A percentile compares a stretch with the other conserved stretches of the same genome.
phyloP scores from a whole-genome alignment of 2,329 filamentous ascomycete genomes.

The Mariannaea elegans region DNA sequence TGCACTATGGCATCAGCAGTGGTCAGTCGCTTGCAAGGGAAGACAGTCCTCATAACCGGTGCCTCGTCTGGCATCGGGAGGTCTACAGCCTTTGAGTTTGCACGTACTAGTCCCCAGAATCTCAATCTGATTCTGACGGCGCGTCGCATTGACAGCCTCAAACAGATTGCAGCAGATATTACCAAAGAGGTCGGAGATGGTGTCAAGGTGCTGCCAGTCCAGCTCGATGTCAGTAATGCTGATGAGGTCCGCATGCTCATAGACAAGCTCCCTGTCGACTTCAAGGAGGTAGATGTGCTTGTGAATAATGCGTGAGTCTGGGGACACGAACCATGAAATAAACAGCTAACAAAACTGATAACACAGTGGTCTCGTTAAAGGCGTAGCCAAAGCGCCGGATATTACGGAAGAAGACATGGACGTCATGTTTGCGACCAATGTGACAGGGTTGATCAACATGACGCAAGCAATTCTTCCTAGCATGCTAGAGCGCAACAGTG shows the following conservation, averaged over 20 bases:
- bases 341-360: neutral
- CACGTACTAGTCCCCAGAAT: conserved; percentile 79
- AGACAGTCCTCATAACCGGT: conserved; percentile 91
- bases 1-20: conserved; percentile 65
- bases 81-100: conserved; percentile 86
- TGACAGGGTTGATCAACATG: conserved; percentile 94
- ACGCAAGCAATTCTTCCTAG: conserved; percentile 88
- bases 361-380: conserved; percentile 83
- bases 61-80: conserved; percentile 92
- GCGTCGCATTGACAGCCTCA: conserved; percentile 79
- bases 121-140: conserved; percentile 89
- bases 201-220: conserved; percentile 82
- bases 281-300: conserved; percentile 82
- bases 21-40: conserved; percentile 86
- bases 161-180: conserved; percentile 80
- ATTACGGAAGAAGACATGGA: conserved; percentile 87
- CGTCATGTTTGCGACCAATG: conserved; percentile 91
- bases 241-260: conserved; percentile 80
- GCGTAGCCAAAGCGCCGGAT: conserved; percentile 83
- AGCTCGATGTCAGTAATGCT: conserved; percentile 85
- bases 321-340: neutral
- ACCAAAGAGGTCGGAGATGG: conserved; percentile 77
- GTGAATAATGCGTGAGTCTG: conserved; percentile 91
- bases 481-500: conserved; percentile 78
- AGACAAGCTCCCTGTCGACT: conserved; percentile 77